Base-by-base conservation (phyloP, 257 asterid species). In the Fraxinus quadrangulata region DNA sequence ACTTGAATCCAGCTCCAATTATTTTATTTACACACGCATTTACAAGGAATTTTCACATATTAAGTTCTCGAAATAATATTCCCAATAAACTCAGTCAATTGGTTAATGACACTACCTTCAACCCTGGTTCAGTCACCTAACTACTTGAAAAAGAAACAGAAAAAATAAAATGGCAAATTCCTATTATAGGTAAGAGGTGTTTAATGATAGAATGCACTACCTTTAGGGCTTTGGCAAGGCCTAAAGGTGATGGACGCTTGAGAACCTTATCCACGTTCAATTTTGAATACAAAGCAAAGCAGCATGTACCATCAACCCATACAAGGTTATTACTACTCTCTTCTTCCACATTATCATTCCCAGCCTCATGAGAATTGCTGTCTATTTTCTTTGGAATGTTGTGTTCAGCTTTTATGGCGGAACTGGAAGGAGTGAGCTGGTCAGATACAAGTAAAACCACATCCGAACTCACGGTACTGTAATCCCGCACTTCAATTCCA, bases 151-250 rank as follows among this genome's bases (percentile, higher is more conserved):
- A 56, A 3, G 70, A 66, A 75, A 51, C 16, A 30, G 24, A 71
- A 74, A 26, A 63, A 24, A 59, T 11, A n/a, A n/a, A 21, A 9
- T 8, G 17, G 26, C 40, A n/a, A n/a, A 59, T 21, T 59, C 31
- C 67, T n/a, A 21, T 59, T 59, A 7, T 42, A 13, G 69, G 33
- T 73, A 39, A 71, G 71, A 54, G 33, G 70, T 61, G 11, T 72
- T 24, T 42, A 67, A 67, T 67, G 77, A 77, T 30, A 67, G 51
- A 70, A 70, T 4, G 71, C 45, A 76, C 81, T 85, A 95, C 99
- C 98, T 95, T 95, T 34, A 95, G 79, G 82, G 98, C 97, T 84
- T 95, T 95, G 9, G 97, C 90, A 80, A 95, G 97, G 72, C 96
- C 97, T 83, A 95, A 81, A 79, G 99, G 98, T 61, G 99, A 90